Base-by-base conservation (phyloP, 2,329 filamentous ascomycete genomes). In the Mycosphaerella sp. region DNA sequence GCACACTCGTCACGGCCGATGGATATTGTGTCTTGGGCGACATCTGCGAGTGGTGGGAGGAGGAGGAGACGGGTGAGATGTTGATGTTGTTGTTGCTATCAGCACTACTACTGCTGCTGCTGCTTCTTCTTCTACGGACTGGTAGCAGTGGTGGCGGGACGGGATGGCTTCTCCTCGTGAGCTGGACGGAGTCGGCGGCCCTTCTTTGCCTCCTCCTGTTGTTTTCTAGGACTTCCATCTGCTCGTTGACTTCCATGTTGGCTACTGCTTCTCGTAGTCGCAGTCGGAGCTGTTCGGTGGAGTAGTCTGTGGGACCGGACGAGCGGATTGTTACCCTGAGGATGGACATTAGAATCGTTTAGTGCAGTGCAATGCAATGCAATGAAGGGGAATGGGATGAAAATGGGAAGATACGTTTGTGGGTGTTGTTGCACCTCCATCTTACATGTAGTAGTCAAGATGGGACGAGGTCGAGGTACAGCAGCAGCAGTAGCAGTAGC, bases 211-310 rank as follows among this genome's bases (percentile, higher is more conserved):
- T 47, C 43, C 23, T 51, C 21, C 41, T 43, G 23, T 36, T 42
- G 14, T 50, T 53, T 17, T 56, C 54, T 3, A n/a, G 23, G 3
- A 23, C 47, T 21, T 56, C 54, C 54, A 56, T 56, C 1, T 40
- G 3, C 29, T 56, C 46, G 40, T 56, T 56, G 17, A 49, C 31
- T 44, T 46, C 46, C 54, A 56, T 56, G 21, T 51, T 56, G 31
- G 41, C 46, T 41, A 45, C 23, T 14, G 54, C 54, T 38, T 56
- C 45, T 26, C 26, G 45, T 36, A 56, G 40, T 9, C 54, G 23
- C n/a, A 56, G 47, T 11, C 34, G 48, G 17, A 56, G 49, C 39
- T 44, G 47, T 36, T 56, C 54, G 5, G 45, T 56, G 11, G 54
- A 56, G 8, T 26, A 49, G 34, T n/a, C 34, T 17, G 46, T 23